Conservation (phyloP, 176 grass and related monocot species). For the Echinochloa phyllopogon region DNA sequence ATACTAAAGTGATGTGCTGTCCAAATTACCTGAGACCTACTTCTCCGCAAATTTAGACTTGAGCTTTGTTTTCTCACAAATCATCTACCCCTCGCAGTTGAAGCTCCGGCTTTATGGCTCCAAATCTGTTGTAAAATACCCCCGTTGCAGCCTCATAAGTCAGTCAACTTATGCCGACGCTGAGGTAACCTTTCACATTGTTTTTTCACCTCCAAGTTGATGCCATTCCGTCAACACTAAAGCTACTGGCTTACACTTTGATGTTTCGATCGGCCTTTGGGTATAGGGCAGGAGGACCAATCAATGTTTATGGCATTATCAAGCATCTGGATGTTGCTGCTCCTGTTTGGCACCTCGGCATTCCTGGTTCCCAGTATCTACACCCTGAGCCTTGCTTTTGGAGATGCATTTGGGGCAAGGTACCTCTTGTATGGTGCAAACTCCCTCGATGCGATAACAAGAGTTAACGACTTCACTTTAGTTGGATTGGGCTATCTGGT, state of each 20-base stretch:
- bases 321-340: constrained; percentile 82
- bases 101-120: constrained; percentile 93
- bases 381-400: constrained; percentile 51
- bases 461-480: constrained; percentile 64
- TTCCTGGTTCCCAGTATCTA: constrained; percentile 64
- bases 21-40: not conserved
- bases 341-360: constrained; percentile 67
- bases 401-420: constrained; percentile 56
- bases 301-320: constrained; percentile 75
- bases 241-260: constrained; percentile 27
- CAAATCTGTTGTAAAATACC: constrained; percentile 88
- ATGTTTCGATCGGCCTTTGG: constrained; percentile 58
- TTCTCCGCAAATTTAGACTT: not conserved
- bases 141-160: constrained; percentile 84
- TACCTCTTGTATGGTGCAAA: constrained; percentile 47
- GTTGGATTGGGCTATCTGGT: constrained; percentile 68
- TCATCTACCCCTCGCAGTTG: constrained; percentile 43
- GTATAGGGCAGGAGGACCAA: constrained; percentile 94
- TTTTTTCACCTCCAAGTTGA: not conserved
- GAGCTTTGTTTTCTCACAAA: not conserved
- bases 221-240: not conserved
- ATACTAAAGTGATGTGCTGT: too few species aligned
- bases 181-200: constrained; percentile 58
- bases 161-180: constrained; percentile 87
- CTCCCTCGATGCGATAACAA: constrained; percentile 53